Conservation (phyloP, 345 rosid species). For the Syzygium oleosum region DNA sequence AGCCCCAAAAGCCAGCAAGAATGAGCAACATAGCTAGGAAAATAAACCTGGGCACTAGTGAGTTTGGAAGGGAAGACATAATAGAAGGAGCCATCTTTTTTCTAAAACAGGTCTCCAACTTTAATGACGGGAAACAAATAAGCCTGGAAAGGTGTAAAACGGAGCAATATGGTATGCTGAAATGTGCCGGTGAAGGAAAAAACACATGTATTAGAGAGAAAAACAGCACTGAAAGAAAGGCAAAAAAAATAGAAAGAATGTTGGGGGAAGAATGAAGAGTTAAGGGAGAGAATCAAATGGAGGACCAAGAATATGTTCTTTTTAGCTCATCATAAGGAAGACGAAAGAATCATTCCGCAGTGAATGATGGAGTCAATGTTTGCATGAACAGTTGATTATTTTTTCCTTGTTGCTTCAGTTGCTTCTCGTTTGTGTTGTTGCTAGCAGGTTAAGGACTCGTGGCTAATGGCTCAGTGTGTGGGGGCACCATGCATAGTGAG, state of each 20-base stretch:
- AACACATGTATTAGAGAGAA: background rate
- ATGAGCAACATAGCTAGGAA: conserved; percentile 2
- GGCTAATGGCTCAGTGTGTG: background rate
- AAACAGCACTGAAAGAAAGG: background rate
- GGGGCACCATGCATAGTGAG: background rate
- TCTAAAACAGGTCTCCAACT: background rate
- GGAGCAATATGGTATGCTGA: conserved; percentile 11
- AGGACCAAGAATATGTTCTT: background rate
- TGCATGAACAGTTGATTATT: background rate
- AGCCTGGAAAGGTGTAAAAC: background rate
- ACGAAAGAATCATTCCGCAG: background rate
- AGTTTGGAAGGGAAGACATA: conserved; percentile 9
- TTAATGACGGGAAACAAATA: background rate
- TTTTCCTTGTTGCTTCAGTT: background rate
- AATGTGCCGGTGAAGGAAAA: background rate
- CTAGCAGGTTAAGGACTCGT: background rate
- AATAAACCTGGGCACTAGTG: background rate
- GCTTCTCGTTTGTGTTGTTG: background rate
- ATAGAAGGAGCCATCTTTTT: conserved; percentile 7
- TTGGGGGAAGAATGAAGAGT: background rate
- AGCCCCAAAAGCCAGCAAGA: conserved; percentile 8
- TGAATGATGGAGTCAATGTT: background rate
- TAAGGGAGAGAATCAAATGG: background rate
- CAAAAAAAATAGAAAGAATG: background rate
- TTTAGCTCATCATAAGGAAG: background rate